Conservation (phyloP, 495 filamentous ascomycete genomes). For the Coniosporium apollinis region DNA sequence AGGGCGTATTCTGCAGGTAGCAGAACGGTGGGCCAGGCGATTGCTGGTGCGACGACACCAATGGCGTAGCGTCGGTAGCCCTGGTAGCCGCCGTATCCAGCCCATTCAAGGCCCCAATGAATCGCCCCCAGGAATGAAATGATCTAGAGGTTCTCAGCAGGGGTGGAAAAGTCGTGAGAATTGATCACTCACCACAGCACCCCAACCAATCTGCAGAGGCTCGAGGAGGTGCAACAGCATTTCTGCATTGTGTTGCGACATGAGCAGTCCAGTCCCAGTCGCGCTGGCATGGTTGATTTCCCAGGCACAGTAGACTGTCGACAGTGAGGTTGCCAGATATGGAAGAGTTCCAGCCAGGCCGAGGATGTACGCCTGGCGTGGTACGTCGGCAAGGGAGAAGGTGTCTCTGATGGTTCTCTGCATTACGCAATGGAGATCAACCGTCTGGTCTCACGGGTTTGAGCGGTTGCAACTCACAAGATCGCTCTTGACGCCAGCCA, state of each 20-base stretch:
- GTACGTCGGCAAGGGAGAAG: constrained; percentile 61
- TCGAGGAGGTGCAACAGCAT: constrained; percentile 64
- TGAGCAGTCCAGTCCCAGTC: constrained; percentile 43
- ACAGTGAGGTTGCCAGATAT: constrained; percentile 72
- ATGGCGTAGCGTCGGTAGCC: constrained; percentile 66
- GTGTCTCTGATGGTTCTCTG: constrained; percentile 78
- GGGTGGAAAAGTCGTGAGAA: background rate
- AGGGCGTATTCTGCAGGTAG: constrained; percentile 78
- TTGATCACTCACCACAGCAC: constrained; percentile 57
- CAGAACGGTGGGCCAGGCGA: constrained; percentile 88
- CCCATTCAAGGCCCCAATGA: constrained; percentile 85
- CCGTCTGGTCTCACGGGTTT: background rate
- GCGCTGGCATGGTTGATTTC: constrained; percentile 25
- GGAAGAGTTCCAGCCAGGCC: constrained; percentile 82
- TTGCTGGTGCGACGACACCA: constrained; percentile 63
- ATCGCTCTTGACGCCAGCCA: constrained; percentile 53
- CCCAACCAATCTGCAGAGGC: constrained; percentile 84
- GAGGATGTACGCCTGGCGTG: constrained; percentile 61
- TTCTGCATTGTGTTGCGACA: constrained; percentile 55
- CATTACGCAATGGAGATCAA: constrained; percentile 1
- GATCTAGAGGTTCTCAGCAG: constrained; percentile 33
- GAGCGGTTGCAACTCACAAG: constrained; percentile 39
- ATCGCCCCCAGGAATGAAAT: constrained; percentile 92
- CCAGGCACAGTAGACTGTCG: constrained; percentile 71
- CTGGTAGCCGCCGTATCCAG: constrained; percentile 52